These are phyloP conservation scores for Rutstroemia sp. DNA, from an alignment of 2,329 filamentous ascomycete genomes.

Conservation along the genomic window DNA sequence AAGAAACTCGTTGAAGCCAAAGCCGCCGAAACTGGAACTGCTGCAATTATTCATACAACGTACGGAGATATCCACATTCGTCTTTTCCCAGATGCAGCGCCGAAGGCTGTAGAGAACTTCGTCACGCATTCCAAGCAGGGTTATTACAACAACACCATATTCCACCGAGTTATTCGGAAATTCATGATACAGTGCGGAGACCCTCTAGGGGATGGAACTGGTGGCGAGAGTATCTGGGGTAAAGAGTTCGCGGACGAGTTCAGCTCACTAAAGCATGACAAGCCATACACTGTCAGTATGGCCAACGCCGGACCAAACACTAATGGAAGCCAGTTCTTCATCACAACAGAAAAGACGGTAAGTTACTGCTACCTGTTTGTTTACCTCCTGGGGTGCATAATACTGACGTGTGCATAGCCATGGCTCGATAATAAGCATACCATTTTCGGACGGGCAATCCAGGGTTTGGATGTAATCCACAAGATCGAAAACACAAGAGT, in stretches of 20 bases:
- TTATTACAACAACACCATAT: constrained; percentile 97
- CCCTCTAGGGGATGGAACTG: constrained; percentile 80
- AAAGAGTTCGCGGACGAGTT: constrained; percentile 91
- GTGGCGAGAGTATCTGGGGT: constrained; percentile 91
- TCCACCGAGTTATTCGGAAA: constrained; percentile 93
- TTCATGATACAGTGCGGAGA: constrained; percentile 96
- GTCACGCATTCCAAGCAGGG: constrained; percentile 81
- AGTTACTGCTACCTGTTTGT: constrained; percentile 29
- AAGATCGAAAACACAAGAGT: constrained; percentile 89
- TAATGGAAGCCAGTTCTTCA: constrained; percentile 96
- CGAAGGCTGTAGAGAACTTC: constrained; percentile 95
- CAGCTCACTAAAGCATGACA: constrained; percentile 83
- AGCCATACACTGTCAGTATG: constrained; percentile 95
- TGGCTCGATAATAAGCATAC: constrained; percentile 97
- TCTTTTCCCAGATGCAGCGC: constrained; percentile 86
- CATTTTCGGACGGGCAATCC: constrained; percentile 84
- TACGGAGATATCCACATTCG: constrained; percentile 91
- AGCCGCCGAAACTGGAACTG: constrained; percentile 64
- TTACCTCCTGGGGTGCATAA: constrained; percentile 6
- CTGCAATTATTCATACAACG: constrained; percentile 83
- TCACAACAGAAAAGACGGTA: constrained; percentile 92
- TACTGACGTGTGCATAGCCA: constrained; percentile 39
- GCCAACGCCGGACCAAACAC: constrained; percentile 94
- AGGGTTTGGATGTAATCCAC: constrained; percentile 89
- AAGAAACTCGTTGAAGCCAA: constrained; percentile 51